These are phyloP conservation scores for Pythium periplocum DNA, from an alignment of 352 stramenopile genomes.

Conservation along the genomic window DNA sequence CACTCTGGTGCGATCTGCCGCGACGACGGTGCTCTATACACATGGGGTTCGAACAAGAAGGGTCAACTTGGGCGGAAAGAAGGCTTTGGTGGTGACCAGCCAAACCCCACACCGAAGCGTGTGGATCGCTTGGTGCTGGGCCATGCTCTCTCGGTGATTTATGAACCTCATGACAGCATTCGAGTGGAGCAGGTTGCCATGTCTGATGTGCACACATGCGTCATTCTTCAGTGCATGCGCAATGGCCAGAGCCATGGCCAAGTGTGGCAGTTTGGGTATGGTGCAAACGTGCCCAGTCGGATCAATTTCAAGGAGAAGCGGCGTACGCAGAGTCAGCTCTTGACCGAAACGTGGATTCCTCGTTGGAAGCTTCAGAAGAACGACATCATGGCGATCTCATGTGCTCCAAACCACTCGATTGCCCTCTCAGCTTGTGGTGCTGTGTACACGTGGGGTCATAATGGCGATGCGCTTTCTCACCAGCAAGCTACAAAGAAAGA, in stretches of 20 bases:
- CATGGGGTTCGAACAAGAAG: conserved; percentile 77
- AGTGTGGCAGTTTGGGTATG: conserved; percentile 79
- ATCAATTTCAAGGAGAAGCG: conserved; percentile 47
- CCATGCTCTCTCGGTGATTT: conserved; percentile 54
- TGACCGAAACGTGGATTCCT: conserved; percentile 58
- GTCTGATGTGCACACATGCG: conserved; percentile 69
- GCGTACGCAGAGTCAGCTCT: conserved; percentile 23
- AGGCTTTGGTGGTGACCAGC: conserved; percentile 60
- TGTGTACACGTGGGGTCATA: conserved; percentile 77
- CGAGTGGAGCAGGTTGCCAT: conserved; percentile 45
- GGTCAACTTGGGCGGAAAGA: conserved; percentile 78
- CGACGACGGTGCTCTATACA: conserved; percentile 49
- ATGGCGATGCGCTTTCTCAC: conserved; percentile 58
- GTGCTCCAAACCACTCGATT: conserved; percentile 76
- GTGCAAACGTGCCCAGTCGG: conserved; percentile 57
- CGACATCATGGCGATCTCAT: conserved; percentile 70
- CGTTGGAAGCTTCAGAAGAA: conserved; percentile 40
- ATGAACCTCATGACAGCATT: conserved; percentile 47
- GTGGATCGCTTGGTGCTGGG: conserved; percentile 53
- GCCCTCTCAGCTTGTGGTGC: conserved; percentile 50
- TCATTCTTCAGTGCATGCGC: conserved; percentile 50
- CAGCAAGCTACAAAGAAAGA: conserved; percentile 5
- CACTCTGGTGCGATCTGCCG: conserved; percentile 66
- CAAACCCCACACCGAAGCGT: conserved; percentile 40
- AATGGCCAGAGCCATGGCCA: conserved; percentile 57